Percentiles rank a stretch among this genome's conserved stretches.
Conservation (phyloP, 2,329 filamentous ascomycete species). For the Sclerotinia minor region DNA sequence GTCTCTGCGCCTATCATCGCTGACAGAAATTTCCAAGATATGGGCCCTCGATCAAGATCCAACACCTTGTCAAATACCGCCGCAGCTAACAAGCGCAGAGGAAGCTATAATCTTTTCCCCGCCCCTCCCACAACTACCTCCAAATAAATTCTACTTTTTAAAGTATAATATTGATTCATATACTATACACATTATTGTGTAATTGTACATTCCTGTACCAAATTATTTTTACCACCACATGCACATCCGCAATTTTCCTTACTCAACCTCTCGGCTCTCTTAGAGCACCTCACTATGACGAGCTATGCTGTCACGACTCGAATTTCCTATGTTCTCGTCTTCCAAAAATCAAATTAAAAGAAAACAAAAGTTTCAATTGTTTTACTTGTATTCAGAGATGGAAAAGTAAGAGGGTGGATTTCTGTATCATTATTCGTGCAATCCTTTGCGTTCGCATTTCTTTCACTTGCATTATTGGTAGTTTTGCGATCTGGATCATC, state of each 20-base stretch:
- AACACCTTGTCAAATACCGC: conserved; percentile 29
- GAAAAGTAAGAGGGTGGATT: conserved; percentile 1
- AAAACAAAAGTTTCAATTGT: conserved; percentile 9
- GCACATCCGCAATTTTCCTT: conserved; percentile 16
- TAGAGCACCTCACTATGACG: conserved; percentile 8
- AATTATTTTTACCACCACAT: conserved; percentile 3
- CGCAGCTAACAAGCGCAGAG: conserved; percentile 32
- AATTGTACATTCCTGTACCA: conserved; percentile 12
- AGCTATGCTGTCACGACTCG: conserved; percentile 20
- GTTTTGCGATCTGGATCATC: conserved; percentile 8
- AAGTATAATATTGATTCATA: conserved; percentile 27
- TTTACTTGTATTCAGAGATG: conserved; percentile 2
- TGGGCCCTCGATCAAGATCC: conserved; percentile 30
- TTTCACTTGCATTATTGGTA: conserved; percentile 21
- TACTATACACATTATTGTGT: conserved; percentile 13
- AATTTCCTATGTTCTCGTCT: conserved; percentile 11
- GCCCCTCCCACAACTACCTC: not conserved
- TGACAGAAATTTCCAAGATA: conserved; percentile 31
- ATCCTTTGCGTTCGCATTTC: conserved; percentile 7
- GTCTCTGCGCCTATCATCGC: conserved; percentile 35
- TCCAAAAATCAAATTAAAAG: conserved; percentile 1
- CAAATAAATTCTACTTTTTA: conserved; percentile 16
- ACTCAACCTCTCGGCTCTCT: not conserved
- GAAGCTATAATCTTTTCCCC: conserved; percentile 40
- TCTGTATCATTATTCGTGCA: conserved; percentile 19